Evolutionary conservation across 2,329 filamentous ascomycete genomes (phyloP).

Genomic region (Lomentospora prolificans): DNA sequence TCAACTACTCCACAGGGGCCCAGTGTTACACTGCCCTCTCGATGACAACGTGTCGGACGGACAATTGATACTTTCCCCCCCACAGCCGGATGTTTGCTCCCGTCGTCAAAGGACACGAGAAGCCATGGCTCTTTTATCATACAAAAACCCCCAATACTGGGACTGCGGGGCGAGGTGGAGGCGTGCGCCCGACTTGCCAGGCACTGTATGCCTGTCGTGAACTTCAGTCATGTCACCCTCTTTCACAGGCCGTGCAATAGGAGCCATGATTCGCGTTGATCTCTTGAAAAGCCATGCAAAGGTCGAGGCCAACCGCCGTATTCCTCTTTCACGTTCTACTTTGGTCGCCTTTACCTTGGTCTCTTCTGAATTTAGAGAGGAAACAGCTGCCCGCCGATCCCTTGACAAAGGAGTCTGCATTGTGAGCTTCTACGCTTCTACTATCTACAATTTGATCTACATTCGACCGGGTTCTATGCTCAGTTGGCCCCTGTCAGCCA

Average conservation of each 20-base stretch:
- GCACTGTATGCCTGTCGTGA: neutral
- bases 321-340: neutral
- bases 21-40: neutral
- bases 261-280: neutral
- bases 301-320: neutral
- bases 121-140: neutral
- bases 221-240: neutral
- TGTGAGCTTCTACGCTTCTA: too few species aligned
- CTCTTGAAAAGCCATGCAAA: neutral
- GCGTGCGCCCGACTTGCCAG: neutral
- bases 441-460: too few species aligned
- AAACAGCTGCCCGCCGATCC: too few species aligned
- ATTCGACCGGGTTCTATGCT: too few species aligned
- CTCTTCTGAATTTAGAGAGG: too few species aligned
- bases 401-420: too few species aligned
- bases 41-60: neutral
- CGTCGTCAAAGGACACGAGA: slow-evolving; percentile 3
- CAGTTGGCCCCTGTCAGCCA: too few species aligned
- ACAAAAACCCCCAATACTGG: neutral
- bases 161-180: neutral
- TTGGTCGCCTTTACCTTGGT: neutral
- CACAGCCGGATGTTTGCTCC: neutral
- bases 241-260: slow-evolving; percentile 6
- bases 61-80: neutral
- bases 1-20: neutral